Conservation (phyloP, 106 monocot species). For the Dendrobium chrysotoxum region DNA sequence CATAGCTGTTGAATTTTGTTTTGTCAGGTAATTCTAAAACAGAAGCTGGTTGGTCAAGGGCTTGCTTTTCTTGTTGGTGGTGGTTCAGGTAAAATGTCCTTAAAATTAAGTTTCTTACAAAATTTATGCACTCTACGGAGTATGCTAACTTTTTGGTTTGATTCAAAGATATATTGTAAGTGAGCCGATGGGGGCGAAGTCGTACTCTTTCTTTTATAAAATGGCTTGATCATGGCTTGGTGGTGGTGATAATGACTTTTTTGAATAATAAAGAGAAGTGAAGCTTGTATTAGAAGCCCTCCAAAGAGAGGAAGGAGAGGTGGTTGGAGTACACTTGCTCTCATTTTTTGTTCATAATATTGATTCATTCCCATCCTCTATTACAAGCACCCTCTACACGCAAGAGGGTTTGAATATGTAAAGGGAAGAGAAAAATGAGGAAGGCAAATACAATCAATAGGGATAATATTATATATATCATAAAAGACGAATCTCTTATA, state of each 20-base stretch:
- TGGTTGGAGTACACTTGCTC: not conserved
- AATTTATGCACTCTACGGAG: not conserved
- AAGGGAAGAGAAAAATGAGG: not conserved
- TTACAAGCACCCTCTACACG: not conserved
- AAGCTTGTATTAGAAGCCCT: no score
- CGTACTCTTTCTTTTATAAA: not conserved
- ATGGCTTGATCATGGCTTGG: not conserved
- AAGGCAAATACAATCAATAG: not conserved
- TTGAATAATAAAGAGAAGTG: not conserved
- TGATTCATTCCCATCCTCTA: not conserved
- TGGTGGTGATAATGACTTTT: not conserved
- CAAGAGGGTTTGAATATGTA: not conserved
- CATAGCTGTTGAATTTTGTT: not conserved
- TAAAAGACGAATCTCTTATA: not conserved
- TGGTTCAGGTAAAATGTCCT: slow-evolving; percentile 57
- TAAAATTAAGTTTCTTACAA: not conserved
- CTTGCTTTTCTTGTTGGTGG: slow-evolving; percentile 88
- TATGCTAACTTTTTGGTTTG: not conserved
- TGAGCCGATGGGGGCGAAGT: not conserved
- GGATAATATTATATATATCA: not conserved
- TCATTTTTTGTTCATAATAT: not conserved
- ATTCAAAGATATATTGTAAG: not conserved
- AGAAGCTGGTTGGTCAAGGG: slow-evolving; percentile 86
- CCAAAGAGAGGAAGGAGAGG: not conserved
- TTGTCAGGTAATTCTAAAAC: slow-evolving; percentile 67